Base-by-base conservation (phyloP, 192 early-diverging fungal species). In the Coemansia sp. region DNA sequence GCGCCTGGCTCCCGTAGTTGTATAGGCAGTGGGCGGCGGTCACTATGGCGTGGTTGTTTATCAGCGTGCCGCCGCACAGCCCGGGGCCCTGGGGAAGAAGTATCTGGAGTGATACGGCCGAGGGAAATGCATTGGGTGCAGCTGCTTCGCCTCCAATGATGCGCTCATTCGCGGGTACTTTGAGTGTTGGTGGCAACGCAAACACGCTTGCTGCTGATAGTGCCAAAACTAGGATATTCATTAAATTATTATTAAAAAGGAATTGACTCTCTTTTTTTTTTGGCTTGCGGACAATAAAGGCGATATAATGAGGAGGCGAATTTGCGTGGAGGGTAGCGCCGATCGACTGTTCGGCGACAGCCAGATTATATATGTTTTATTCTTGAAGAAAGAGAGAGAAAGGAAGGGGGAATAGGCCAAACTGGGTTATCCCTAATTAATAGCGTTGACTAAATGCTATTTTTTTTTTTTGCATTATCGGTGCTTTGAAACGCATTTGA, bases 11-110 rank as follows among this genome's bases (percentile, higher is more conserved):
- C 5, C 40, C 40, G 22, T 52, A 63, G 50, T 75, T 50, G 38
- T 51, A 59, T n/a, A 68, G 62, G 58, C 73, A 75, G 50, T 75
- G 73, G n/a, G 56, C 73, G 14, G 73, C 73, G 0, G 73, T 75
- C 32, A 65, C 59, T 9, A 75, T 30, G 3, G 67, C 49, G 11
- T 46, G 53, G 44, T 61, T 31, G 48, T 58, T 69, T 22, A 75
- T 56, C 24, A 75, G 27, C 2, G 66, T 69, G 43, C 73, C 73
- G 10, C 73, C 73, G 44, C 73, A 75, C n/a, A 75, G 40, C 16
- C 73, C 73, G 0, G 25, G 12, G 19, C 66, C 66, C 2, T 22
- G 19, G 4, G 49, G 14, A 2, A 29, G n/a, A 18, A 30, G 58
- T 12, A 75, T 51, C 18, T 65, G 43, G 21, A 75, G 62, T 10